Percentiles rank a stretch among this genome's conserved stretches.
phyloP scores from a whole-genome alignment of 2,329 filamentous ascomycete species.

The Malbranchea zuffiana region DNA sequence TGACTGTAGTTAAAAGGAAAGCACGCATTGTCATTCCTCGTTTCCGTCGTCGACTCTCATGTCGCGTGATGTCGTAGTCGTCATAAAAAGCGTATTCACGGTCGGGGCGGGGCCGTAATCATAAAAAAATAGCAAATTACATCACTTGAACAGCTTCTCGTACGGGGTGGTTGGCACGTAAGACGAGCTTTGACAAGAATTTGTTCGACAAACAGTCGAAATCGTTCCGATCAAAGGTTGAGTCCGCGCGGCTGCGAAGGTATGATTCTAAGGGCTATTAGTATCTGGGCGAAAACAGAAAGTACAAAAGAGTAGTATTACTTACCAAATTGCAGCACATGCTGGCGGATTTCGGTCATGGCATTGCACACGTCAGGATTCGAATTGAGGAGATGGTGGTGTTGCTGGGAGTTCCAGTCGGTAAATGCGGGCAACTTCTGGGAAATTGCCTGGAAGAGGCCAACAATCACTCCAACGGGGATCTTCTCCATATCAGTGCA shows the following conservation, averaged over 20 bases:
- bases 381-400: slow-evolving; percentile 81
- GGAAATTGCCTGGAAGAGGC: slow-evolving; percentile 93
- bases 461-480: slow-evolving; percentile 90
- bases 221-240: slow-evolving; percentile 80
- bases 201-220: slow-evolving; percentile 96
- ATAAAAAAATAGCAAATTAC: slow-evolving; percentile 12
- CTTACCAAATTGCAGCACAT: slow-evolving; percentile 90
- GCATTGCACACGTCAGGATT: slow-evolving; percentile 88
- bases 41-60: too few relatives aligned
- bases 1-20: too few relatives aligned
- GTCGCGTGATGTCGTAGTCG: slow-evolving; percentile 3
- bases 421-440: slow-evolving; percentile 87
- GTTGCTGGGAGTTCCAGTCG: slow-evolving; percentile 88
- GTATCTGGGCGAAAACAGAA: too few relatives aligned
- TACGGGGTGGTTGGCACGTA: slow-evolving; percentile 65
- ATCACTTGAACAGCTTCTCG: slow-evolving; percentile 13
- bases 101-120: too few relatives aligned
- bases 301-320: slow-evolving; percentile 13
- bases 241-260: slow-evolving; percentile 64
- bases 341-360: slow-evolving; percentile 87
- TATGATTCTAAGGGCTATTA: slow-evolving; percentile 78
- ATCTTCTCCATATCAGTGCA: slow-evolving; percentile 94
- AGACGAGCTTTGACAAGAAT: slow-evolving; percentile 91
- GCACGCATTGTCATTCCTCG: too few relatives aligned
- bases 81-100: too few relatives aligned